Evolutionary conservation across 2,329 filamentous ascomycete species (phyloP), one percentile per base, ranked within the genome.

Genomic region (Aureobasidium pullulans): DNA sequence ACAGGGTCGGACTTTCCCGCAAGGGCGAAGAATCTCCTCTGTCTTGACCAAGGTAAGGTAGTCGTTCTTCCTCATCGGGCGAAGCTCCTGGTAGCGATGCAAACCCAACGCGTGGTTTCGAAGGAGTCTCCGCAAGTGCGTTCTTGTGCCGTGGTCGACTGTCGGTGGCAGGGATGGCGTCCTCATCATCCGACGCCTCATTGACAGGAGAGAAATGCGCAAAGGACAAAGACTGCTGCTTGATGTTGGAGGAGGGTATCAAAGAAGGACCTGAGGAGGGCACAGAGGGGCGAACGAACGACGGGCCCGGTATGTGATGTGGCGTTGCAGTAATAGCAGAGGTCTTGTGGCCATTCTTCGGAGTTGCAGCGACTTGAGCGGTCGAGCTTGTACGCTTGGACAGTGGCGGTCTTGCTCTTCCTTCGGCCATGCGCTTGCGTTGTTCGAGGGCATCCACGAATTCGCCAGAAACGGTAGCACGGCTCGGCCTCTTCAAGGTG

Each of bases 401-500:
- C 46, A 52, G 31, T 23, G 52, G 68, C 62, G 34, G 57, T 52
- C 66, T 66, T 11, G 65, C 65, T 19, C 66, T 67, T 9, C 65
- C 68, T 59, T 69, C 66, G 4, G 66, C 69, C 57, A 71, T 70
- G 46, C 52, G 58, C 34, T 62, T 62, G 32, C 85, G 81, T 65
- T 81, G 81, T 69, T 90, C 86, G 4, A 83, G 81, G 29, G 83
- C 85, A 64, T 89, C 87, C 3, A 81, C 83, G 60, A 88, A 78
- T 39, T 84, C 81, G 66, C 84, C 85, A 34, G 84, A 84, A 11
- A 86, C 87, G 42, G 88, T 77, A 23, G 83, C 81, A 47, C 89
- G 82, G 66, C 93, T 91, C 1, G 89, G 89, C 71, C 86, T 90
- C 69, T 88, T 86, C 43, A 93, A 71, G 9, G 85, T 81, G 6